These are phyloP conservation scores for Lasiosphaeriaceae sp. DNA, from an alignment of 495 filamentous ascomycete species.

Conservation along the genomic window DNA sequence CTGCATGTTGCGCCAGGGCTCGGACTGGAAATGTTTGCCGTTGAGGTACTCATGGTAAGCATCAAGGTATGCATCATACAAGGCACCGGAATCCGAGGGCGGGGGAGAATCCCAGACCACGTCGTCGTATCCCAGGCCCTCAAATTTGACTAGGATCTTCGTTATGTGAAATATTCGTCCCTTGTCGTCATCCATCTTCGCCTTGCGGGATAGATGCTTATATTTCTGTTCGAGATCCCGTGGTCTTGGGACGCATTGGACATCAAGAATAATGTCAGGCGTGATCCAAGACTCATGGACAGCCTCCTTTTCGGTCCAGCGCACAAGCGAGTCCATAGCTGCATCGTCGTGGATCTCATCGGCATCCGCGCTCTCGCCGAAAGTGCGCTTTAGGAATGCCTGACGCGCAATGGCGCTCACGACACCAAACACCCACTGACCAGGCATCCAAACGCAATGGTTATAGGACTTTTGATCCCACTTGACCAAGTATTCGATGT, in stretches of 20 bases:
- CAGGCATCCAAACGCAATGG: conserved; percentile 78
- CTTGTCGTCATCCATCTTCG: conserved; percentile 62
- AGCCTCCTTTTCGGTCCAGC: conserved; percentile 70
- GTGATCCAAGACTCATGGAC: conserved; percentile 79
- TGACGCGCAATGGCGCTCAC: conserved; percentile 58
- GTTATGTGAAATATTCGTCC: conserved; percentile 63
- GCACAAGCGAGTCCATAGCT: conserved; percentile 47
- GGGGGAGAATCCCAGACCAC: conserved; percentile 86
- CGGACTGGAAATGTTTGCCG: conserved; percentile 61
- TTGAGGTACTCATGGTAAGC: conserved; percentile 84
- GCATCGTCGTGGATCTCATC: conserved; percentile 12
- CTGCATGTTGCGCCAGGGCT: conserved; percentile 51
- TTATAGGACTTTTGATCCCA: conserved; percentile 78
- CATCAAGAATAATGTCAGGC: conserved; percentile 83
- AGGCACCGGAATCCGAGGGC: conserved; percentile 54
- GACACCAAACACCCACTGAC: conserved; percentile 86
- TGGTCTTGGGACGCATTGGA: conserved; percentile 42
- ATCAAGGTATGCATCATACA: conserved; percentile 74
- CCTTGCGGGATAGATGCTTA: conserved; percentile 24
- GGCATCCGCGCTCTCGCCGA: conserved; percentile 35
- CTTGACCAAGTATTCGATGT: conserved; percentile 88
- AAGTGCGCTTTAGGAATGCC: conserved; percentile 68
- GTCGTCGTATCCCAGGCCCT: conserved; percentile 93
- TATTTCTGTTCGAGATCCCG: conserved; percentile 44
- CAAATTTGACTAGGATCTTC: conserved; percentile 79